Evolutionary conservation across 2,329 filamentous ascomycete genomes (phyloP), one percentile per base, ranked within the genome.

Genomic region (Microsporum ferrugineum): DNA sequence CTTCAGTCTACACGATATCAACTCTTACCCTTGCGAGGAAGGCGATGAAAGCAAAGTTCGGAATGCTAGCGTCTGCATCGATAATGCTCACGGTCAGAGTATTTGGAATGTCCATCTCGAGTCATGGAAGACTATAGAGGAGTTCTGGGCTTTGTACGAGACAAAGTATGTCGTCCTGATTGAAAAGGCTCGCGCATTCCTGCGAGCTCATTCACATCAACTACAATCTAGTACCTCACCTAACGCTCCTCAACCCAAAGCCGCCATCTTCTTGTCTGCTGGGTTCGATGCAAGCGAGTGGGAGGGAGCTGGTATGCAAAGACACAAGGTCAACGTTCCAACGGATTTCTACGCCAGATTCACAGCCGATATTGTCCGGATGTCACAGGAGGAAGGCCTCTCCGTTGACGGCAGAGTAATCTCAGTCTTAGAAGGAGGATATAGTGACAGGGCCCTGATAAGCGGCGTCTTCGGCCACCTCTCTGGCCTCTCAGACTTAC

Each of bases 271-370:
- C 75, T 77, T 99, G 57, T 97, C 92, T 53, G 91, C 94, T 1
- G 95, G 94, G 0, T 99, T 99, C 66, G 94, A 99, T 75, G 94
- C 94, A 2, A 96, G 91, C 70, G 91, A 99, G 71, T 95, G 89
- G 85, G 94, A 99, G 72, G 86, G 88, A 17, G 79, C 83, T 2
- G 90, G 89, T 2, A 99, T 99, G 94, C 94, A 99, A 74, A 83
- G 94, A 55, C 94, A 99, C 73, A 87, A 88, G 62, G 91, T 96
- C 68, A 96, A 96, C 69, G 94, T 99, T 1, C 92, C 94, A 0
- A 99, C 92, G 0, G 89, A 92, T 59, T 99, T 99, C 71, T 99
- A 97, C 71, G 94, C 94, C 57, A 85, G 88, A 1, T 88, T 99
- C 65, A 92, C 92, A 0, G 82, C 86, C 51, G 94, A 99, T 69